These are phyloP conservation scores for Diaporthe velutina DNA, from an alignment of 2,329 filamentous ascomycete species.

Conservation along the genomic window DNA sequence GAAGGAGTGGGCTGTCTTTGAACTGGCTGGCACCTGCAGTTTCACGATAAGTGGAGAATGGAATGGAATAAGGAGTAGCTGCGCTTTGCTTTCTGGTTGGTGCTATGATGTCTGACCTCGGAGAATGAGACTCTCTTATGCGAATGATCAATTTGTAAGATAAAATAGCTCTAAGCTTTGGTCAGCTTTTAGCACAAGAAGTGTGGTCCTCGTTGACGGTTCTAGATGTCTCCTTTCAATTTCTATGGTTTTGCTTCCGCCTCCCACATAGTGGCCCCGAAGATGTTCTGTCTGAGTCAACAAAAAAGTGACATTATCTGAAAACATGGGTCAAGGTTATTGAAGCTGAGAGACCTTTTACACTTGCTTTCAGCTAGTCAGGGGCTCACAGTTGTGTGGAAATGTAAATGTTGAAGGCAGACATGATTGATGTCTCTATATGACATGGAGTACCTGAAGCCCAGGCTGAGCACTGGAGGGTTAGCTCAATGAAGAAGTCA, in stretches of 20 bases:
- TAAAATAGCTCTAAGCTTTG: neutral
- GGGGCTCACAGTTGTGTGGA: neutral
- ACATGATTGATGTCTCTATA: neutral
- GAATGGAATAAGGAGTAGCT: neutral
- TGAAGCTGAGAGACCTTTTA: neutral
- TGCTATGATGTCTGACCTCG: neutral
- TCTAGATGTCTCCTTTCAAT: neutral
- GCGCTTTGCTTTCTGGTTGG: neutral
- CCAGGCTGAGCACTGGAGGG: neutral
- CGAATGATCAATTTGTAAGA: neutral
- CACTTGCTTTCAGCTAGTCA: neutral
- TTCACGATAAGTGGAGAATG: neutral
- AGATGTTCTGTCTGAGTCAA: neutral
- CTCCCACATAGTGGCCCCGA: neutral
- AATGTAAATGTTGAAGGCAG: neutral
- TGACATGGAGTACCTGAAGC: neutral
- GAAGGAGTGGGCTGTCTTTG: too few species aligned
- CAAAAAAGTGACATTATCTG: neutral
- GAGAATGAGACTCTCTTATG: neutral
- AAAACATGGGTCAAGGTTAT: too few species aligned
- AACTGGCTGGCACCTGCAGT: too few species aligned
- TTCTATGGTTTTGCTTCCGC: neutral
- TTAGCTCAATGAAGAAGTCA: neutral
- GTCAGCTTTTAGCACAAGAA: neutral
- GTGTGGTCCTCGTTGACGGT: neutral